Evolutionary conservation across 306 rosid species (phyloP), one percentile per base, ranked within the genome.

Genomic region (Cucurbita moschata): DNA sequence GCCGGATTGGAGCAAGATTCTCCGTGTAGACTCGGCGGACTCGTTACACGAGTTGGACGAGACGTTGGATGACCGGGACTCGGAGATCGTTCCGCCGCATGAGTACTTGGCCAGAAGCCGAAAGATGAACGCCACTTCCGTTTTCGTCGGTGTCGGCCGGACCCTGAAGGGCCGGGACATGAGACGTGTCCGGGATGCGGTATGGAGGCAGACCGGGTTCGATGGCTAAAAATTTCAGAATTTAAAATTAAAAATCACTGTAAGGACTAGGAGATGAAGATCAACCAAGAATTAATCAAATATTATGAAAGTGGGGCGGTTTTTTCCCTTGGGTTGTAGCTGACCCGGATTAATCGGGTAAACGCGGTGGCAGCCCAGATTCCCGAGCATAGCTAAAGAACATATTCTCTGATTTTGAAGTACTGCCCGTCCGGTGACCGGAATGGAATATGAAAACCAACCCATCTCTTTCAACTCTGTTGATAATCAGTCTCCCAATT

Each of bases 1-100:
- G 73, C 97, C 99, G 64, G 99, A 94, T 78, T 94, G 99, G 99
- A 89, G 99, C 84, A 91, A 91, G 95, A 94, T 94, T 66, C 96
- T 89, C 79, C 96, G 89, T 42, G 91, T 85, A 0, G 96, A 84
- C 71, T 91, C 92, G 74, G 90, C 81, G 1, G 97, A 89, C 50
- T 94, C 98, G 71, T 74, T 90, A 8, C 87, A 80, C 70, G 88
- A 76, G 73, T 66, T 74, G 38, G 82, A 83, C 54, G 85, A 81
- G 43, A 81, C 59, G 1, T 40, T 77, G 9, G 87, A 82, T 11
- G 92, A 86, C 2, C 76, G 75, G 43, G 92, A 85, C 19, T 73
- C 85, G 75, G 99, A 86, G 82, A 83, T 94, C 70, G 87, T 89
- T 2, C 99, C 99, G 0, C 99, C 99, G 8, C 99, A 94, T 74